Evolutionary conservation across 2,329 filamentous ascomycete species (phyloP).

Genomic region (Fusarium odoratissimum): DNA sequence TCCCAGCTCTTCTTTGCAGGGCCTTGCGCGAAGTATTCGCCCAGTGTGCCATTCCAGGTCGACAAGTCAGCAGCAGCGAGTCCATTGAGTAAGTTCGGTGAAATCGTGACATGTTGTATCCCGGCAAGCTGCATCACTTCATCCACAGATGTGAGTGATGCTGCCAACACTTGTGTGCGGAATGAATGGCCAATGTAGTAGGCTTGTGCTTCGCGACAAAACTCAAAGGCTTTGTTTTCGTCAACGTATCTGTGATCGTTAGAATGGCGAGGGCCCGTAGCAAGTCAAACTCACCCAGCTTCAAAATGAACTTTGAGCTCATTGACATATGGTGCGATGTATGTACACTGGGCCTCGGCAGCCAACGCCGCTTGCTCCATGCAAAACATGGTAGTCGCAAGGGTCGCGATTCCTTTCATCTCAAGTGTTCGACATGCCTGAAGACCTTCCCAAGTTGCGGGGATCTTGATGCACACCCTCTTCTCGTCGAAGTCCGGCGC

Average conservation of each 20-base stretch:
- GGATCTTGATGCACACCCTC: constrained; percentile 72
- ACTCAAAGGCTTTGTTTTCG: constrained; percentile 60
- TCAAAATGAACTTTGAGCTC: constrained; percentile 73
- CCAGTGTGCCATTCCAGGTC: constrained; percentile 47
- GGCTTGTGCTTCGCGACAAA: constrained; percentile 63
- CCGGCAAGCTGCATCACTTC: constrained; percentile 70
- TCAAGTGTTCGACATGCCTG: constrained; percentile 68
- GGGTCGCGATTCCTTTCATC: constrained; percentile 63
- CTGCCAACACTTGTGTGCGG: constrained; percentile 65
- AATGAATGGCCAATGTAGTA: constrained; percentile 59
- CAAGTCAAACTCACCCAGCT: constrained; percentile 50
- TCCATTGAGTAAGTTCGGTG: constrained; percentile 62
- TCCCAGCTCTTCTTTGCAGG: constrained; percentile 46
- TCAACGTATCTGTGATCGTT: constrained; percentile 57
- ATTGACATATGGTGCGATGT: constrained; percentile 75
- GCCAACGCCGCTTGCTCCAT: constrained; percentile 70
- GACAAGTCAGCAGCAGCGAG: constrained; percentile 55
- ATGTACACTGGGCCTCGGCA: constrained; percentile 67
- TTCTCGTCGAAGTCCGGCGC: constrained; percentile 53
- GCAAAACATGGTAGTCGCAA: constrained; percentile 73
- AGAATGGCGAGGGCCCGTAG: neutral
- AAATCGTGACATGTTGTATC: constrained; percentile 68
- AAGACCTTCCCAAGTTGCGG: constrained; percentile 72
- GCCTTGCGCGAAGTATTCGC: constrained; percentile 47
- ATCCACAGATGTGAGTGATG: constrained; percentile 66